phyloP scores from a whole-genome alignment of 202 grass and related monocot species.

The Setaria viridis region DNA sequence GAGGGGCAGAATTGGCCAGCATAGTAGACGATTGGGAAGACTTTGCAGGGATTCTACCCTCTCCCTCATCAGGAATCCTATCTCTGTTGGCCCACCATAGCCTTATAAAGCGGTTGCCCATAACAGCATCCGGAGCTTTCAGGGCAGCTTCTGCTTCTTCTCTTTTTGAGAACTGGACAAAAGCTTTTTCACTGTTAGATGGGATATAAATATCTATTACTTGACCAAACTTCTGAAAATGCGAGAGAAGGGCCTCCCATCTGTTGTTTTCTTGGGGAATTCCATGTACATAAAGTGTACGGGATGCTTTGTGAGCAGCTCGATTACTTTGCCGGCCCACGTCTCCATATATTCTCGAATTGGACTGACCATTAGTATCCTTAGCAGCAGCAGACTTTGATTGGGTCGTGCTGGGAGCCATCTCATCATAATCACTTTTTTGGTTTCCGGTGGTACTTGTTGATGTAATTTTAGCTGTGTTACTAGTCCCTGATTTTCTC shows the following conservation, averaged over 20 bases:
- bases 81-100: conserved; percentile 98
- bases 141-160: conserved; percentile 97
- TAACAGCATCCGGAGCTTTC: conserved; percentile 91
- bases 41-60: conserved; percentile 42
- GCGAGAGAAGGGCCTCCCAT: conserved; percentile 72
- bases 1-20: conserved; percentile 40
- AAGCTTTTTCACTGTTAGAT: conserved; percentile 84
- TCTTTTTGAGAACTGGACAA: conserved; percentile 94
- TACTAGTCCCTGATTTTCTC: conserved; percentile 55
- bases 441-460: conserved; percentile 50
- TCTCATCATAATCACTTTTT: conserved; percentile 56
- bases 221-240: conserved; percentile 95
- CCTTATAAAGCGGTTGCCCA: conserved; percentile 98
- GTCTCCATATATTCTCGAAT: conserved; percentile 52
- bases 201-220: conserved; percentile 98
- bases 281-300: conserved; percentile 90
- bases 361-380: conserved; percentile 48
- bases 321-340: conserved; percentile 51
- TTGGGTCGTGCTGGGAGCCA: conserved; percentile 46
- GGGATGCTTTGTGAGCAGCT: conserved; percentile 81
- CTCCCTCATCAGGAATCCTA: conserved; percentile 66
- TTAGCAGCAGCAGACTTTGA: conserved; percentile 50
- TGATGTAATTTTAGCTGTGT: conserved; percentile 52
- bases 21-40: conserved; percentile 34
- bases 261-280: conserved; percentile 87